A percentile compares a stretch with the other conserved stretches of the same genome.
phyloP scores from a whole-genome alignment of 768 basidiomycete genomes.

The Hygrocybe coccinea region DNA sequence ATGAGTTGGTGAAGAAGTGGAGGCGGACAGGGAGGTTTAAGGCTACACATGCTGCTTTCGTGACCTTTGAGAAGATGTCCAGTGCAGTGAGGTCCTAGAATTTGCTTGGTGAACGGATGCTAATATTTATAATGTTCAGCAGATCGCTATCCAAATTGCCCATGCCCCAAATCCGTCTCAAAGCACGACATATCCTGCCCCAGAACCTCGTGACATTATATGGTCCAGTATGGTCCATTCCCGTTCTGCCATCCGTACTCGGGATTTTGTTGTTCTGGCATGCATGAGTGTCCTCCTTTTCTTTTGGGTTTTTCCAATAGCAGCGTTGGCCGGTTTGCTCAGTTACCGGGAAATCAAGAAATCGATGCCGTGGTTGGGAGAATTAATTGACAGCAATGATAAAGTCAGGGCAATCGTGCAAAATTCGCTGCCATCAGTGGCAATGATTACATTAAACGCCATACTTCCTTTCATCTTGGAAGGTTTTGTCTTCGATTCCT shows the following conservation, averaged over 20 bases:
- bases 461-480: slow-evolving; percentile 84
- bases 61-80: slow-evolving; percentile 95
- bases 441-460: slow-evolving; percentile 86
- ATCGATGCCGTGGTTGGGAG: slow-evolving; percentile 79
- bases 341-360: slow-evolving; percentile 94
- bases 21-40: slow-evolving; percentile 70
- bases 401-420: slow-evolving; percentile 84
- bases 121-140: slow-evolving; percentile 37
- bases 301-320: slow-evolving; percentile 90
- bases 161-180: slow-evolving; percentile 66
- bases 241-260: slow-evolving; percentile 48
- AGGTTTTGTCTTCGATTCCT: slow-evolving; percentile 39
- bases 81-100: slow-evolving; percentile 59
- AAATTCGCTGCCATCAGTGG: slow-evolving; percentile 88
- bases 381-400: slow-evolving; percentile 76
- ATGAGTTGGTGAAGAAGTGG: slow-evolving; percentile 75
- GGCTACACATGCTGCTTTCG: slow-evolving; percentile 82
- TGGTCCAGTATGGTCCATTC: slow-evolving; percentile 87
- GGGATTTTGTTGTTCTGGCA: slow-evolving; percentile 66
- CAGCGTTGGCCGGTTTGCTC: slow-evolving; percentile 77
- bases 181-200: slow-evolving; percentile 69
- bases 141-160: slow-evolving; percentile 84
- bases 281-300: slow-evolving; percentile 73
- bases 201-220: slow-evolving; percentile 92
- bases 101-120: not conserved